phyloP scores from a whole-genome alignment of 192 early-diverging fungal species.

The Linnemannia elongata region DNA sequence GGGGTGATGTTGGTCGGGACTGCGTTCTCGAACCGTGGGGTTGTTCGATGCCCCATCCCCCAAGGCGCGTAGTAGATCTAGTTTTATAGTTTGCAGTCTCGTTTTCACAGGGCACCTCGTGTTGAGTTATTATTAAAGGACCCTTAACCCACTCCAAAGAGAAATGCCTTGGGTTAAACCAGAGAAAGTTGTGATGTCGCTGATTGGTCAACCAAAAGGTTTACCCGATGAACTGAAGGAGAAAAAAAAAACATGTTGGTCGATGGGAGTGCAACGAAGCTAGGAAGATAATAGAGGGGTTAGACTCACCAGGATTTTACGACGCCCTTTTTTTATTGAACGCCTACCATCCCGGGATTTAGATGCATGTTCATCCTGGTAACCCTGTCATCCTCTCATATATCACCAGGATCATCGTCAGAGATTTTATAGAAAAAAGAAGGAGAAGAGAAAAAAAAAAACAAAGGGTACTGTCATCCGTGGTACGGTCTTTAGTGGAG shows the following conservation, averaged over 20 bases:
- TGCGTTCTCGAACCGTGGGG: slow-evolving; percentile 17
- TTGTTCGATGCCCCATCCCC: slow-evolving; percentile 44
- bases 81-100: not conserved
- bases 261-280: not conserved
- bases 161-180: not conserved
- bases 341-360: too few species aligned
- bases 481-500: not conserved
- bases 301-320: too few species aligned
- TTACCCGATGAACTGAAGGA: not conserved
- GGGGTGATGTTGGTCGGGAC: slow-evolving; percentile 45
- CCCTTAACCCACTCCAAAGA: too few species aligned
- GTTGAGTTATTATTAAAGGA: too few species aligned
- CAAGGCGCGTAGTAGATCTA: slow-evolving; percentile 4
- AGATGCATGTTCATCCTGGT: not conserved
- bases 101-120: too few species aligned
- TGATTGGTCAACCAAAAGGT: not conserved
- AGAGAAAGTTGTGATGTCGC: not conserved
- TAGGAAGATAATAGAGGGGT: not conserved
- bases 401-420: not conserved
- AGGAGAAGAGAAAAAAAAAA: not conserved
- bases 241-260: not conserved
- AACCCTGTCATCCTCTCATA: not conserved
- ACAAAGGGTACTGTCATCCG: not conserved
- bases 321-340: too few species aligned
- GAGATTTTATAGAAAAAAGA: too few species aligned